Evolutionary conservation across 1,139 yeast species (phyloP), one percentile per base, ranked within the genome.

Genomic region (Debaryomyces nepalensis): DNA sequence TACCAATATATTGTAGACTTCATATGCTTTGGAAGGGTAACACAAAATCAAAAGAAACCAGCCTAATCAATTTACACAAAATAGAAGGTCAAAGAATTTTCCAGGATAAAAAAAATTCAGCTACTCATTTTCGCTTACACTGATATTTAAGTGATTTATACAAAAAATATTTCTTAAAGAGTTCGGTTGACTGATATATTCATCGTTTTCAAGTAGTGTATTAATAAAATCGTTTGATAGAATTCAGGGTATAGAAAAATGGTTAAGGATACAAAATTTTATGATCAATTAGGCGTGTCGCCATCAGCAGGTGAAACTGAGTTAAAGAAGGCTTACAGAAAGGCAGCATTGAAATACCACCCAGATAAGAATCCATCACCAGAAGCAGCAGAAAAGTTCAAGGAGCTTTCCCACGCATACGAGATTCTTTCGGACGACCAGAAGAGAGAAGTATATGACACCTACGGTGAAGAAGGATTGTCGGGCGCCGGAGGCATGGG

Each of bases 311-410:
- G 82, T 22, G 97, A 87, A 42, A 68, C 79, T 35, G 96, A 91
- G 67, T 83, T 93, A 65, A 93, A 91, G 69, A 93, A 93, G 67
- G 97, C 97, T 15, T 93, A 93, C 73, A 84, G 98, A 75, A 82
- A 87, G 58, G 81, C 88, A 39, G 99, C 99, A 16, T 79, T 93
- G 60, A 91, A 87, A 62, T 87, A 82, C 70, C 99, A 93, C 66
- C 99, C 99, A 48, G 99, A 93, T 71, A 93, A 93, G 77, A 73
- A 73, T 57, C 72, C 78, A 42, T 63, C 68, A 20, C 87, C 90
- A 44, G 96, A 87, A 61, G 98, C 97, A 27, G 96, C 97, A 43
- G 99, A 93, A 63, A 91, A 89, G 70, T 91, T 91, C 69, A 91
- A 91, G 71, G 97, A 90, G 64, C 79, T 89, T 50, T 84, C 95